These are phyloP conservation scores for Cenchrus fungigraminus DNA, from an alignment of 176 grass and related monocot species.

Conservation along the genomic window DNA sequence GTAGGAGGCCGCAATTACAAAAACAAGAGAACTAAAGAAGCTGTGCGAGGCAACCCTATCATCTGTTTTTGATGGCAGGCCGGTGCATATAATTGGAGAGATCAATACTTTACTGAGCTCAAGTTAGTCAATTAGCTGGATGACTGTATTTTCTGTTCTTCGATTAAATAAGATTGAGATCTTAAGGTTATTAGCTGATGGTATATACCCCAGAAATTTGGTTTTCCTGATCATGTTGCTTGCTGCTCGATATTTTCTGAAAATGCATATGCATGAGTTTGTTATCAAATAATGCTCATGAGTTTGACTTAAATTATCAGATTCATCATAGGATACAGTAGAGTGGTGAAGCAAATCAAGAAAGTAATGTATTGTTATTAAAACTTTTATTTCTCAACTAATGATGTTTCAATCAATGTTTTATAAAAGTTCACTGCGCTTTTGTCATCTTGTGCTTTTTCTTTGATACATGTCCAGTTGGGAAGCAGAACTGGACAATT, in stretches of 20 bases:
- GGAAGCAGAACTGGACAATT: neutral
- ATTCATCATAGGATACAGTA: constrained; percentile 1
- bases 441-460: neutral
- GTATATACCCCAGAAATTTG: constrained; percentile 31
- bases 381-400: neutral
- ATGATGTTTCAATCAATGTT: constrained; percentile 1
- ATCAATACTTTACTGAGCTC: constrained; percentile 80
- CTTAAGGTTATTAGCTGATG: constrained; percentile 18
- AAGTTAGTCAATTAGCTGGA: constrained; percentile 57
- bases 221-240: neutral
- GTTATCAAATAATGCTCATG: neutral
- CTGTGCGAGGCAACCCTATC: constrained; percentile 81
- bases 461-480: neutral
- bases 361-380: neutral
- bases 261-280: constrained; percentile 17
- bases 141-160: constrained; percentile 32
- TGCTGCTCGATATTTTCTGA: constrained; percentile 2
- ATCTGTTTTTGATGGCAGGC: constrained; percentile 87
- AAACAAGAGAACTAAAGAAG: constrained; percentile 86
- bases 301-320: constrained; percentile 13
- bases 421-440: neutral
- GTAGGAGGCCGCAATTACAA: constrained; percentile 80
- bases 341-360: neutral
- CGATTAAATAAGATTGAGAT: constrained; percentile 25
- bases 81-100: constrained; percentile 91